A percentile compares a stretch with the other conserved stretches of the same genome.
Conservation (phyloP, 495 filamentous ascomycete species). For the Hyaloscypha variabilis region DNA sequence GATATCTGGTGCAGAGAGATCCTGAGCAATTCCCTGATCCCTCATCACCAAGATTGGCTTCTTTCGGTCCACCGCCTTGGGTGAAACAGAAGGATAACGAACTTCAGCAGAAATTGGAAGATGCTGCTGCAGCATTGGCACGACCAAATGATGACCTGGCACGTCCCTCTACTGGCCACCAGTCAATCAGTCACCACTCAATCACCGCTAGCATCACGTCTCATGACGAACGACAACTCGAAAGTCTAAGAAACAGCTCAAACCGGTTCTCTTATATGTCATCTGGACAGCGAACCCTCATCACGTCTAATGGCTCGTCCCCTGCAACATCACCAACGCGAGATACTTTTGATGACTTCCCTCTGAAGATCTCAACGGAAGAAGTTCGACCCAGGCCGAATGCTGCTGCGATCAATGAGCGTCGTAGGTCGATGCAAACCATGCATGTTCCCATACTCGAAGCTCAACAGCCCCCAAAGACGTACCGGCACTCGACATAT, state of each 20-base stretch:
- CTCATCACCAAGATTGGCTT: constrained; percentile 36
- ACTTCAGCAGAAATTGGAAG: constrained; percentile 26
- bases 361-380: constrained; percentile 33
- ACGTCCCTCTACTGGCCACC: constrained; percentile 29
- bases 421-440: constrained; percentile 55
- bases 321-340: constrained; percentile 50
- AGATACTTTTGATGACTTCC: constrained; percentile 45
- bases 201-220: constrained; percentile 49
- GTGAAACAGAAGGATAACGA: constrained; percentile 18
- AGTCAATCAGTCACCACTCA: constrained; percentile 29
- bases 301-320: constrained; percentile 58
- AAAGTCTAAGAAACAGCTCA: constrained; percentile 48
- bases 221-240: constrained; percentile 50
- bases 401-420: constrained; percentile 51
- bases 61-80: constrained; percentile 36
- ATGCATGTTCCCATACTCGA: constrained; percentile 31
- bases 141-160: constrained; percentile 24
- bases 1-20: constrained; percentile 54
- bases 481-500: constrained; percentile 34
- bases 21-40: constrained; percentile 44
- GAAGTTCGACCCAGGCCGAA: constrained; percentile 50
- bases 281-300: constrained; percentile 58
- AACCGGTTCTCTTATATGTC: constrained; percentile 64
- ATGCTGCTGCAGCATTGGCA: constrained; percentile 20
- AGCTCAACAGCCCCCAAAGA: constrained; percentile 27